Conservation (phyloP, 2,329 filamentous ascomycete species). For the Pseudogymnoascus sp. region DNA sequence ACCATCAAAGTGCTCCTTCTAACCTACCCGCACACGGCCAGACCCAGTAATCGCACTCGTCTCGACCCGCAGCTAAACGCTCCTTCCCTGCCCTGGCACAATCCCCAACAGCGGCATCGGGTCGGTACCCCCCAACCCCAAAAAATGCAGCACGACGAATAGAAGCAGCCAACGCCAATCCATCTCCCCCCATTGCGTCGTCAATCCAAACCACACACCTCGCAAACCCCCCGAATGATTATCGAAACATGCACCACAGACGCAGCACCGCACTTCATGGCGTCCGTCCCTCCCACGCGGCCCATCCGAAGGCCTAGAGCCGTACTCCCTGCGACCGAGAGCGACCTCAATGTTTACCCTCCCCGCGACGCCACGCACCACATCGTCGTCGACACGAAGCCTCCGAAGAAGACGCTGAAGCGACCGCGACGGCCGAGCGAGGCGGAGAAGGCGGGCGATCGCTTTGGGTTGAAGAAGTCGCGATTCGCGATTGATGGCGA, state of each 20-base stretch:
- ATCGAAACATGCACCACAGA: constrained; percentile 6
- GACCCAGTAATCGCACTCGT: constrained; percentile 3
- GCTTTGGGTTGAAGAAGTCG: neutral
- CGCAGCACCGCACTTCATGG: neutral
- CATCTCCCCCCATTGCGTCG: neutral
- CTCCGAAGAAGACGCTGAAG: neutral
- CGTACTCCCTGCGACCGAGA: neutral
- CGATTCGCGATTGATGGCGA: neutral
- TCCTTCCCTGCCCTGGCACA: neutral
- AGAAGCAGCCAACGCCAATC: neutral
- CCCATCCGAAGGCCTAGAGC: constrained; percentile 2
- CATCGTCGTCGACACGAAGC: neutral
- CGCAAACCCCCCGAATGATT: neutral
- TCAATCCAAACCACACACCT: neutral
- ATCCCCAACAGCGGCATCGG: neutral
- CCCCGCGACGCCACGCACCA: neutral
- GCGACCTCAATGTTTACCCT: neutral
- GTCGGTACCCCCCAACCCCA: neutral
- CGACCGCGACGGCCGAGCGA: neutral
- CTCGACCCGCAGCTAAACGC: constrained; percentile 4
- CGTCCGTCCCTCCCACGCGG: neutral
- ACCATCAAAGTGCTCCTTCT: neutral
- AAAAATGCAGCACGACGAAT: neutral
- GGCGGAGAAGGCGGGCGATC: neutral
- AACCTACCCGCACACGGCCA: neutral